Base-by-base conservation (phyloP, 106 monocot genomes). In the Agapanthus africanus region DNA sequence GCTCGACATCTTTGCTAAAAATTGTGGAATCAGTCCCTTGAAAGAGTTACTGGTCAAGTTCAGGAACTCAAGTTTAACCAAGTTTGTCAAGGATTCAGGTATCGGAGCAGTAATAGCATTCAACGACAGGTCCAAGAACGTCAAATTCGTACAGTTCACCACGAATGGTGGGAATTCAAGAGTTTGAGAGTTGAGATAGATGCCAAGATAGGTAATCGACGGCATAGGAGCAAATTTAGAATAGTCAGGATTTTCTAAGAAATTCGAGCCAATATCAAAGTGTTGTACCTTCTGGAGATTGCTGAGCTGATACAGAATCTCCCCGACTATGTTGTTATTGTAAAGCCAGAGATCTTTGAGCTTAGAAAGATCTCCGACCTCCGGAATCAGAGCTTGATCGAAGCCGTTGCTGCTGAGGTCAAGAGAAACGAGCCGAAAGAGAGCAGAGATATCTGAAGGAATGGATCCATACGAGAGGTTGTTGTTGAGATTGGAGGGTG, bases 21-120 rank as follows among this genome's bases (percentile, higher is more conserved):
- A 80, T 10, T 1, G 11, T 0, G 94, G 94, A 18, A 95, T 82
- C 0, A 0, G 13, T 3, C 88, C 95, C 6, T 47, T 2, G 61
- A 95, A 95, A 16, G 72, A 41, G 59, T 95, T 95, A 0, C 0
- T 0, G 10, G 68, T 42, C 30, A 95, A 85, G 42, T 86, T 83
- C 54, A 95, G 76, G 46, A 79, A 78, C 65, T 71, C 22, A 2
- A 95, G 81, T 13, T 74, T 59, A 31, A 61, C 59, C 41, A 94
- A 38, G 0, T 63, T 72, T 0, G 67, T 52, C 19, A 91, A 15
- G 0, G 68, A 34, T 7, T 63, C 70, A 6, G 85, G 92, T 25
- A 92, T 70, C 1, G 66, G 54, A 0, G 88, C 88, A 0, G 77
- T 46, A 36, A 87, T 47, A 21, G 11, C n/a, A 52, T 86, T 83